Conservation (phyloP, 805 yeast genomes). For the Jamesozyma piceae region DNA sequence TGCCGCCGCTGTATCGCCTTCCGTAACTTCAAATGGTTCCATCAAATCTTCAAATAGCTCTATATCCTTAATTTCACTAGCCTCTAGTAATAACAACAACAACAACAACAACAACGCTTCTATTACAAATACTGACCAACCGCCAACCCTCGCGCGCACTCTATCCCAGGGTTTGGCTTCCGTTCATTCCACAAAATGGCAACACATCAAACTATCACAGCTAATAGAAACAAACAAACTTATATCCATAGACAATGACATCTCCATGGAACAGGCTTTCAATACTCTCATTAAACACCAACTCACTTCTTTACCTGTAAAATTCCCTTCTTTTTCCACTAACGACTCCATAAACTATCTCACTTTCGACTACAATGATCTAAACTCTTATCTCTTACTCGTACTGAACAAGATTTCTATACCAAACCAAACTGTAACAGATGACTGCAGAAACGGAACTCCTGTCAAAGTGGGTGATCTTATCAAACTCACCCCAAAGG, state of each 20-base stretch:
- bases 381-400: slow-evolving; percentile 73
- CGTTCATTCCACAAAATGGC: slow-evolving; percentile 45
- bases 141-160: slow-evolving; percentile 1
- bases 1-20: too few species aligned
- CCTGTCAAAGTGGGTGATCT: slow-evolving; percentile 86
- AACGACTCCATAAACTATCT: slow-evolving; percentile 53
- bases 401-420: slow-evolving; percentile 58
- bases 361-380: slow-evolving; percentile 84
- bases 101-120: too few species aligned
- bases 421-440: slow-evolving; percentile 21
- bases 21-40: slow-evolving; percentile 9
- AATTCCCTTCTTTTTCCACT: slow-evolving; percentile 29
- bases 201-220: slow-evolving; percentile 57
- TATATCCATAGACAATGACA: slow-evolving; percentile 51
- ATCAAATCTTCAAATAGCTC: slow-evolving; percentile 7
- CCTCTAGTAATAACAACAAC: too few species aligned
- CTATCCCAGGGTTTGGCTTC: slow-evolving; percentile 24
- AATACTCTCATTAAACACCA: slow-evolving; percentile 61
- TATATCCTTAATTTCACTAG: slow-evolving; percentile 6
- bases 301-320: slow-evolving; percentile 77
- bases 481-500: slow-evolving; percentile 72
- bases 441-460: slow-evolving; percentile 68
- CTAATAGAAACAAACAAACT: slow-evolving; percentile 70
- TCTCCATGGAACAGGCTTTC: slow-evolving; percentile 80
- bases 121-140: not conserved